A percentile compares a stretch with the other conserved stretches of the same genome.
Evolutionary conservation across 108 stramenopile genomes (phyloP).

Genomic region (Discostella pseudostelligera): DNA sequence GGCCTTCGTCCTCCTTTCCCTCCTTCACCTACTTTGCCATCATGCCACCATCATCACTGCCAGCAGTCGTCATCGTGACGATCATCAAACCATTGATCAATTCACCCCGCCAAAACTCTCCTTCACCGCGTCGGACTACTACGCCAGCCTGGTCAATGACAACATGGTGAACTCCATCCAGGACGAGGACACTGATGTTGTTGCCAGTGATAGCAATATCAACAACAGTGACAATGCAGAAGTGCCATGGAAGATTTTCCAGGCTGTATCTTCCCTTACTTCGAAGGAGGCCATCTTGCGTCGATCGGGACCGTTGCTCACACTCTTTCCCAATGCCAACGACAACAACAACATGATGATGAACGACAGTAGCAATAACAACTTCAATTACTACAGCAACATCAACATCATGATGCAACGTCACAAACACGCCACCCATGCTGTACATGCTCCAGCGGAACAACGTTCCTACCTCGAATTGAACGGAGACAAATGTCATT

Average conservation of each 20-base stretch:
- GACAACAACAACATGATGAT: not conserved
- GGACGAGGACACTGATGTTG: not conserved
- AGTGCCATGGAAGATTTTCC: conserved; percentile 18
- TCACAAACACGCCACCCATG: conserved; percentile 10
- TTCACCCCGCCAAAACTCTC: conserved; percentile 38
- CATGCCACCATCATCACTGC: not conserved
- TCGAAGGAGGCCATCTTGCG: not conserved
- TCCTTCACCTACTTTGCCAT: not conserved
- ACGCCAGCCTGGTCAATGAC: not conserved
- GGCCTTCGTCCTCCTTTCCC: not conserved
- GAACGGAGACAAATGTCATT: conserved; percentile 9
- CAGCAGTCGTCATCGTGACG: not conserved
- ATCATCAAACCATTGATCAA: conserved; percentile 1
- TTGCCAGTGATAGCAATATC: not conserved
- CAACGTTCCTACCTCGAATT: conserved; percentile 21
- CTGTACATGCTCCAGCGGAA: conserved; percentile 9
- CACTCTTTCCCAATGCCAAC: not conserved
- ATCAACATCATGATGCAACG: no score
- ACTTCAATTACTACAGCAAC: not conserved
- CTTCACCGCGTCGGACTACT: conserved; percentile 23
- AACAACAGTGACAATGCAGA: not conserved
- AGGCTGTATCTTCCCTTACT: not conserved
- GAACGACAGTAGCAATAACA: not conserved
- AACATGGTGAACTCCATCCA: conserved; percentile 6
- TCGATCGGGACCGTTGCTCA: conserved; percentile 19